Evolutionary conservation across 1,139 yeast genomes (phyloP).

Genomic region (Lodderomyces theae): DNA sequence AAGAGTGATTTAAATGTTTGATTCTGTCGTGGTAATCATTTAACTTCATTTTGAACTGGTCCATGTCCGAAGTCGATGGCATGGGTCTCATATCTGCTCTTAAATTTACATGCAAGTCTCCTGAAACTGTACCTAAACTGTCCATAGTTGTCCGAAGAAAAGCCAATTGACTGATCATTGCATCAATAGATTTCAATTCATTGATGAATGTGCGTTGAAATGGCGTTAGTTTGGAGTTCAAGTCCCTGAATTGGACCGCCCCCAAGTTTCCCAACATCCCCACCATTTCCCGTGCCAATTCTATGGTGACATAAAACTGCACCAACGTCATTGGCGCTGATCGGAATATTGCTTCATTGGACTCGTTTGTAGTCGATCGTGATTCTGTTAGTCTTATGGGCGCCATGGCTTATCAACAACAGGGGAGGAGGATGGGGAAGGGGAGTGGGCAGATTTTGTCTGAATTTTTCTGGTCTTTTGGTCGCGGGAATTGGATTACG

Average conservation of each 20-base stretch:
- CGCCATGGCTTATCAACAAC: conserved; percentile 7
- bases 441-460: too few species aligned
- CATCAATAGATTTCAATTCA: conserved; percentile 63
- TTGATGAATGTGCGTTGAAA: conserved; percentile 86
- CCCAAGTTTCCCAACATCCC: conserved; percentile 80
- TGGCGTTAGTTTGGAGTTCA: conserved; percentile 72
- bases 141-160: conserved; percentile 37
- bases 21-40: conserved; percentile 25
- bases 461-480: too few species aligned
- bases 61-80: conserved; percentile 33
- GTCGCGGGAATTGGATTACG: too few species aligned
- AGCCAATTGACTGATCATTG: conserved; percentile 27
- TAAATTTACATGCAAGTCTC: conserved; percentile 24
- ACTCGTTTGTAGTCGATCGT: conserved; percentile 1
- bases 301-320: conserved; percentile 89
- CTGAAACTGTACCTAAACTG: conserved; percentile 26
- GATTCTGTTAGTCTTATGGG: conserved; percentile 11
- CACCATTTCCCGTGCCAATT: conserved; percentile 83
- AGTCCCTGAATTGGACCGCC: conserved; percentile 83
- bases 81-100: conserved; percentile 28
- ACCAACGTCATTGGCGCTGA: conserved; percentile 95
- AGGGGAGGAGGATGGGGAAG: too few species aligned
- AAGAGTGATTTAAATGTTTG: conserved; percentile 35
- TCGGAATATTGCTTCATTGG: conserved; percentile 39
- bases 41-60: conserved; percentile 24